Conservation (phyloP, 768 basidiomycete species). For the Naganishia vishniacii region DNA sequence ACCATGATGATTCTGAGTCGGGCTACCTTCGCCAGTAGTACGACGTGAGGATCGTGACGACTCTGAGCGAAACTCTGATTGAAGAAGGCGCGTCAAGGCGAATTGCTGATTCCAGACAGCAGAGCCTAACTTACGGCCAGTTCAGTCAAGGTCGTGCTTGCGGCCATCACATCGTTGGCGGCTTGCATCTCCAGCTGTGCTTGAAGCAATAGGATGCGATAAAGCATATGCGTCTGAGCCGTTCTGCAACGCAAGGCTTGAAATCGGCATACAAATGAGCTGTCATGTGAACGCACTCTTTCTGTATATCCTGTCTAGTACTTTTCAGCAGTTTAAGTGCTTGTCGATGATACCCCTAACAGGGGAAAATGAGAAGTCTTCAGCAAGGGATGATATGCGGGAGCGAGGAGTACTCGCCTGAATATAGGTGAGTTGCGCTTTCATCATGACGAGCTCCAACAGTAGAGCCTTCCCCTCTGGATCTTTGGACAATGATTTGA, state of each 20-base stretch:
- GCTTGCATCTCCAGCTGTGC: conserved; percentile 23
- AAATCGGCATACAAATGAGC: background rate
- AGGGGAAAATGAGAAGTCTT: background rate
- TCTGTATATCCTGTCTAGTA: conserved; percentile 6
- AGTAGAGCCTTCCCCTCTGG: conserved; percentile 13
- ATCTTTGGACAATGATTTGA: conserved; percentile 9
- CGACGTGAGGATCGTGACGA: conserved; percentile 20
- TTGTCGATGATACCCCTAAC: conserved; percentile 10
- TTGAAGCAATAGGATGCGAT: conserved; percentile 15
- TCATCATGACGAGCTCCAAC: conserved; percentile 21
- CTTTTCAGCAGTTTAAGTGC: conserved; percentile 17
- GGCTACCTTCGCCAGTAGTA: conserved; percentile 13
- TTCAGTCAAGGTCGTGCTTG: conserved; percentile 13
- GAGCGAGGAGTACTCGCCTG: conserved; percentile 14
- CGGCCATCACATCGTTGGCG: conserved; percentile 18
- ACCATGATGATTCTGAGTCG: conserved; percentile 21
- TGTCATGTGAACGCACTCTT: conserved; percentile 21
- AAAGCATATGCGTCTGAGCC: conserved; percentile 15
- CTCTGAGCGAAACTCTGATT: conserved; percentile 7
- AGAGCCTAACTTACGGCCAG: conserved; percentile 1
- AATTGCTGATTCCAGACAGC: background rate
- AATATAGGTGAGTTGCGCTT: conserved; percentile 22
- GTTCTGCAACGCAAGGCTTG: background rate
- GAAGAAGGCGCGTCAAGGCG: background rate
- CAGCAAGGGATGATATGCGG: too few species aligned